A percentile compares a stretch with the other conserved stretches of the same genome.
Evolutionary conservation across 2,329 filamentous ascomycete genomes (phyloP).

Genomic region (Chrysosporium queenslandicum): DNA sequence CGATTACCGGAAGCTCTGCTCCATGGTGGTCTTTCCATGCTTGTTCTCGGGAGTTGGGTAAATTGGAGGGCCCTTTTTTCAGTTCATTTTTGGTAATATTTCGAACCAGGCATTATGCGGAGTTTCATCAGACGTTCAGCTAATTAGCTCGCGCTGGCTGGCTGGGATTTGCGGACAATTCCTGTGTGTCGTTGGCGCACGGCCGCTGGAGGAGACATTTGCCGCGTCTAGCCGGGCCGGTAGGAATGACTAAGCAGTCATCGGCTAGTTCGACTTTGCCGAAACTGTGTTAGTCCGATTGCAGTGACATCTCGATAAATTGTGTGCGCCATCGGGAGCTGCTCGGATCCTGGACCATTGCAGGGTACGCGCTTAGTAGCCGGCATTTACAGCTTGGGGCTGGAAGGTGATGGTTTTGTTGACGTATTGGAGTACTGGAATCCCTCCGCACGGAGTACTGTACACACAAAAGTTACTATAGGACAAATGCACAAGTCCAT

Average conservation of each 20-base stretch:
- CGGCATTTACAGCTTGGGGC: too few species aligned
- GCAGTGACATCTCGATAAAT: not conserved
- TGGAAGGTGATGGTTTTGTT: too few species aligned
- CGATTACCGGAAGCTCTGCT: constrained; percentile 18
- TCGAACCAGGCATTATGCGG: not conserved
- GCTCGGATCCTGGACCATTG: too few species aligned
- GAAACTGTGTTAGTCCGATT: constrained; percentile 3
- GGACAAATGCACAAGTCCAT: too few species aligned
- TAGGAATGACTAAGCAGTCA: not conserved
- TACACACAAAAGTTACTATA: too few species aligned
- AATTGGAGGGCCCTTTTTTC: not conserved
- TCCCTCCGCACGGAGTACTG: too few species aligned
- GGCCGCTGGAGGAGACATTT: not conserved
- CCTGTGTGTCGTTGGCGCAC: not conserved
- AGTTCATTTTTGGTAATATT: not conserved
- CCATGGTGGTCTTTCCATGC: constrained; percentile 15
- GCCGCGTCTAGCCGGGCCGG: constrained; percentile 7
- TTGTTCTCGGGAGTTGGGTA: not conserved
- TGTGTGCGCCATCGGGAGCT: too few species aligned
- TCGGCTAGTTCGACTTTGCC: constrained; percentile 11
- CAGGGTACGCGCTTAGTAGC: too few species aligned
- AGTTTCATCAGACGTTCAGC: too few species aligned
- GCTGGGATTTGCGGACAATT: not conserved
- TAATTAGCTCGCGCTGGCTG: not conserved
- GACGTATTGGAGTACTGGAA: too few species aligned